Percentiles rank a stretch among this genome's conserved stretches.
Evolutionary conservation across 2,329 filamentous ascomycete species (phyloP).

Genomic region (Ophiobolus disseminans): DNA sequence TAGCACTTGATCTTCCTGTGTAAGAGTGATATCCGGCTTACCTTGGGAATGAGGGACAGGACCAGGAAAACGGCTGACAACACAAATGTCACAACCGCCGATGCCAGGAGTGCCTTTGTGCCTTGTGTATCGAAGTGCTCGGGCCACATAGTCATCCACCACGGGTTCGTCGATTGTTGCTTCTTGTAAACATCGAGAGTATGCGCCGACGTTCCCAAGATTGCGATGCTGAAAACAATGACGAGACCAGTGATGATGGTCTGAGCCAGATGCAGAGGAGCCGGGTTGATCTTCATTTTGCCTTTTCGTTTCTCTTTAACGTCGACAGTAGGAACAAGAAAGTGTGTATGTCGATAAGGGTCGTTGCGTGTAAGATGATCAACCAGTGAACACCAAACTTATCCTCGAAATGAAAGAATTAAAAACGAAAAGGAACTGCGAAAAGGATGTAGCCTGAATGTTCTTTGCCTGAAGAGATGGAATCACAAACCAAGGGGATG

Average conservation of each 20-base stretch:
- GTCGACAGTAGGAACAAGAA: conserved; percentile 8
- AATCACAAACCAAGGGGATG: conserved; percentile 24
- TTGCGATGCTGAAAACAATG: conserved; percentile 49
- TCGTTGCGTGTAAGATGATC: conserved; percentile 18
- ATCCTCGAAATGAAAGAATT: conserved; percentile 31
- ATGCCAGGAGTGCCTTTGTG: conserved; percentile 52
- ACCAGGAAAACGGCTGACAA: conserved; percentile 48
- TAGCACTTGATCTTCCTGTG: conserved; percentile 10
- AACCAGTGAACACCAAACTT: conserved; percentile 41
- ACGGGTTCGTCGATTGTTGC: conserved; percentile 53
- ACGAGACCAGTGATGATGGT: conserved; percentile 45
- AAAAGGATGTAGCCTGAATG: conserved; percentile 23
- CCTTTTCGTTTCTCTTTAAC: not conserved
- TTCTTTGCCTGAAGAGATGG: conserved; percentile 23
- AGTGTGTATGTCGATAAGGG: conserved; percentile 9
- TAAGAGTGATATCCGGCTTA: conserved; percentile 17
- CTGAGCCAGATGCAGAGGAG: conserved; percentile 46
- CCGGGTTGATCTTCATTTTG: conserved; percentile 48
- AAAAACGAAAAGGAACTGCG: conserved; percentile 19
- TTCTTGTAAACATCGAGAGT: conserved; percentile 53
- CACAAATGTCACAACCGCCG: conserved; percentile 46
- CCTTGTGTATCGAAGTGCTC: conserved; percentile 56
- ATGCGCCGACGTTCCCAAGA: conserved; percentile 54
- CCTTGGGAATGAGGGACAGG: conserved; percentile 44
- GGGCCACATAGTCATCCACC: conserved; percentile 58